phyloP scores from a whole-genome alignment of 2,329 filamentous ascomycete genomes.

The Microcyclospora tardicrescens region DNA sequence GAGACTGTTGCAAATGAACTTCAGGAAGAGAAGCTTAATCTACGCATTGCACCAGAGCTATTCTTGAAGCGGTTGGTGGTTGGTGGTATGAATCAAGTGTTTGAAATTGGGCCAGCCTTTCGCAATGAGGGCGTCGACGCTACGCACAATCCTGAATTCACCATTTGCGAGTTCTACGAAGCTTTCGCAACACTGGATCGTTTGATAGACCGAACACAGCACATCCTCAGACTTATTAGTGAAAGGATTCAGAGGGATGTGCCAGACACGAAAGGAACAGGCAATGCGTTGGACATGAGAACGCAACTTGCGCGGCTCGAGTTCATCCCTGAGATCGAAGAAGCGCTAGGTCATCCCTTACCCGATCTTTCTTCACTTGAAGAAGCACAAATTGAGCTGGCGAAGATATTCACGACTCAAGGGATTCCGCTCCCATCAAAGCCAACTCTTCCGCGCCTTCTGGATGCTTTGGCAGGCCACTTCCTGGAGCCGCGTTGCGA shows the following conservation, averaged over 20 bases:
- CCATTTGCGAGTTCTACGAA: conserved; percentile 92
- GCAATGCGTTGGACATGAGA: background rate
- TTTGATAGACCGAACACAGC: conserved; percentile 64
- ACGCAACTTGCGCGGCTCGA: conserved; percentile 50
- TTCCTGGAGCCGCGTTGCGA: conserved; percentile 69
- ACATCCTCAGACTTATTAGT: conserved; percentile 41
- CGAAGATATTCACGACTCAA: conserved; percentile 40
- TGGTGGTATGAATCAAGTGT: conserved; percentile 76
- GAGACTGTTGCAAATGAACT: conserved; percentile 67
- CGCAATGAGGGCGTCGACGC: conserved; percentile 78
- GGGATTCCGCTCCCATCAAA: conserved; percentile 37
- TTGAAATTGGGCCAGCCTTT: conserved; percentile 86
- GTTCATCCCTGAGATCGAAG: conserved; percentile 70
- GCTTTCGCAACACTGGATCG: conserved; percentile 66
- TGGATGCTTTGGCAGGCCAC: conserved; percentile 64
- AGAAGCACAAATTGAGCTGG: conserved; percentile 44
- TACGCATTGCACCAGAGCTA: conserved; percentile 86
- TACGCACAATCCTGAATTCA: conserved; percentile 95
- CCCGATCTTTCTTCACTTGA: conserved; percentile 31
- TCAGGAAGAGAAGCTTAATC: conserved; percentile 53
- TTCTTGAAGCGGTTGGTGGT: conserved; percentile 89
- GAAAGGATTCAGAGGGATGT: background rate
- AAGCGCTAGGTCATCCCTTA: conserved; percentile 42
- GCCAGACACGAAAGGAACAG: background rate
- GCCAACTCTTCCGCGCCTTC: conserved; percentile 52